Evolutionary conservation across 345 rosid species (phyloP).

Genomic region (Camelina laxa): DNA sequence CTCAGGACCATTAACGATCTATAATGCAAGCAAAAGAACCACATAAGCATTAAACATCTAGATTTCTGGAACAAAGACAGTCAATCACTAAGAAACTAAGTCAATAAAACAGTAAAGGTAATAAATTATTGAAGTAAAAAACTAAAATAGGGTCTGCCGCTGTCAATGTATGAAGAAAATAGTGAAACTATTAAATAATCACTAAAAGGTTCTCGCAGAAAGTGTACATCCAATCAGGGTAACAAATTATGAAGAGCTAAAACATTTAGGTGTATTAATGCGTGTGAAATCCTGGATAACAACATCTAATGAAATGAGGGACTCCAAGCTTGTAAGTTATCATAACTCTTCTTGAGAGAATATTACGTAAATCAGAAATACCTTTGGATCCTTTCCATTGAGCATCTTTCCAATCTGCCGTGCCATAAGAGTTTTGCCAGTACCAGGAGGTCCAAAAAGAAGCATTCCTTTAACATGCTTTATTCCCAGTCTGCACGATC

Average conservation of each 20-base stretch:
- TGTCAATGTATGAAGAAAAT: no score
- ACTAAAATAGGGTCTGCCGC: no score
- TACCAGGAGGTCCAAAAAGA: conserved; percentile 98
- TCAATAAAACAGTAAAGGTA: no score
- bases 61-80: conserved; percentile 21
- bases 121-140: no score
- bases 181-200: no score
- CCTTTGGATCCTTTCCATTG: conserved; percentile 99
- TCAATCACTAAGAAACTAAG: conserved; percentile 10
- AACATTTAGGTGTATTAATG: conserved; percentile 10
- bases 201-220: no score
- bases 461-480: conserved; percentile 99
- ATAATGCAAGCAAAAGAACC: conserved; percentile 41
- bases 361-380: conserved; percentile 38
- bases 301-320: background rate
- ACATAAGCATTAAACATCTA: conserved; percentile 16
- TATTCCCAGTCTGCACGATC: conserved; percentile 84
- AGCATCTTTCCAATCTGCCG: conserved; percentile 99
- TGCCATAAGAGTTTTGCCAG: conserved; percentile 98
- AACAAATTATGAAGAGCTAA: no score
- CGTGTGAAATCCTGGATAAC: background rate
- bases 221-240: no score
- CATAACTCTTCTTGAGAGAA: conserved; percentile 13
- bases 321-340: conserved; percentile 19
- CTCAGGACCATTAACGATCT: conserved; percentile 99